Percentiles rank a stretch among this genome's conserved stretches.
These are phyloP conservation scores for Oenanthe javanica DNA, from an alignment of 140 eudicot species.

Conservation along the genomic window DNA sequence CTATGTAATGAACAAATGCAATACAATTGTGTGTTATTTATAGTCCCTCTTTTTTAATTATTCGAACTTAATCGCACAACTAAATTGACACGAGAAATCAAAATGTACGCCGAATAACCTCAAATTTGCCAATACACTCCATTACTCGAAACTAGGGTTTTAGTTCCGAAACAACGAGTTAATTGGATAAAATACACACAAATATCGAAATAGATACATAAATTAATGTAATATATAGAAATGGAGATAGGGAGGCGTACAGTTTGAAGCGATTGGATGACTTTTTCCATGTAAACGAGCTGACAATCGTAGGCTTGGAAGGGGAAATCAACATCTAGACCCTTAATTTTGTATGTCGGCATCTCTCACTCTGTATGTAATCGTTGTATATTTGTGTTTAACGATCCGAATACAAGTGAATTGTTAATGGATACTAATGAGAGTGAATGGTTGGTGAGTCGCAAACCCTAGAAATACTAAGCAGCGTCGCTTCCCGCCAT, in stretches of 20 bases:
- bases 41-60: background rate
- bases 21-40: background rate
- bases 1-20: background rate
- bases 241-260: slow-evolving; percentile 23
- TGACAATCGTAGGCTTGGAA: slow-evolving; percentile 93
- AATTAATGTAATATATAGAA: background rate
- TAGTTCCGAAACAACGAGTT: background rate
- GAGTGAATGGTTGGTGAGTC: background rate
- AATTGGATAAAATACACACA: background rate
- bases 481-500: background rate
- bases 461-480: background rate
- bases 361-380: slow-evolving; percentile 21
- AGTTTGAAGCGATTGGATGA: slow-evolving; percentile 74
- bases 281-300: slow-evolving; percentile 95
- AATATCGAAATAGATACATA: background rate
- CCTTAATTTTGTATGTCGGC: slow-evolving; percentile 90
- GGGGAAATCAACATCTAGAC: slow-evolving; percentile 83
- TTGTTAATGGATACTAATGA: background rate
- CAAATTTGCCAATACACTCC: background rate
- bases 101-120: too few species aligned
- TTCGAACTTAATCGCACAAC: background rate
- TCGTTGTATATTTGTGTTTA: background rate
- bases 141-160: background rate
- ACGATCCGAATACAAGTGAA: background rate
- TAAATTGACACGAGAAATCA: background rate